Evolutionary conservation across 352 stramenopile genomes (phyloP).

Genomic region (Pythium chondricola): DNA sequence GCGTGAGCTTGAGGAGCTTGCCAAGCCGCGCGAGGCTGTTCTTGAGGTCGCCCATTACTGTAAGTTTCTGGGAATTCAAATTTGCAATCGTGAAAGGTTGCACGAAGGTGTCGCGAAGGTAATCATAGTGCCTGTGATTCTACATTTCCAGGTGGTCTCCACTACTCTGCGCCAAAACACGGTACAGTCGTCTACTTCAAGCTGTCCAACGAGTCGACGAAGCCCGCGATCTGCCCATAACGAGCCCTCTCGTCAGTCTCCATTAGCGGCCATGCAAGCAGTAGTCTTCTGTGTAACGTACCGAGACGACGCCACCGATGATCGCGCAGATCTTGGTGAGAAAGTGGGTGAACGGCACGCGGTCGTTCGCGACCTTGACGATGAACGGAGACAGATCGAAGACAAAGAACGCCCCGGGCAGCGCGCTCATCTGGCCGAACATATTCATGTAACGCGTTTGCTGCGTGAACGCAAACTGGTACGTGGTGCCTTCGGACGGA

Average conservation of each 20-base stretch:
- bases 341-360: conserved; percentile 77
- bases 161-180: no score
- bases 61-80: neutral
- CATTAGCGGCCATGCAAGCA: neutral
- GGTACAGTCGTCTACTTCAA: neutral
- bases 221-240: conserved; percentile 63
- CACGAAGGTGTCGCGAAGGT: conserved; percentile 12
- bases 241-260: neutral
- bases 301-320: conserved; percentile 75
- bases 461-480: conserved; percentile 85
- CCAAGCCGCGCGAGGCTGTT: conserved; percentile 55
- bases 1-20: conserved; percentile 41
- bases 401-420: conserved; percentile 80
- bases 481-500: conserved; percentile 54
- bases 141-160: no score
- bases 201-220: conserved; percentile 63
- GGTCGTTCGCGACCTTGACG: conserved; percentile 81
- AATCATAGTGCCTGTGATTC: no score
- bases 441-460: conserved; percentile 70
- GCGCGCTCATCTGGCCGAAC: conserved; percentile 54
- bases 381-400: conserved; percentile 85
- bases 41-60: conserved; percentile 33
- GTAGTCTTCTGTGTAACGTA: conserved; percentile 23
- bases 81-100: conserved; percentile 1
- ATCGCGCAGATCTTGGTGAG: conserved; percentile 83